Conservation (phyloP, 441 rosid species). For the Erodium texanum region DNA sequence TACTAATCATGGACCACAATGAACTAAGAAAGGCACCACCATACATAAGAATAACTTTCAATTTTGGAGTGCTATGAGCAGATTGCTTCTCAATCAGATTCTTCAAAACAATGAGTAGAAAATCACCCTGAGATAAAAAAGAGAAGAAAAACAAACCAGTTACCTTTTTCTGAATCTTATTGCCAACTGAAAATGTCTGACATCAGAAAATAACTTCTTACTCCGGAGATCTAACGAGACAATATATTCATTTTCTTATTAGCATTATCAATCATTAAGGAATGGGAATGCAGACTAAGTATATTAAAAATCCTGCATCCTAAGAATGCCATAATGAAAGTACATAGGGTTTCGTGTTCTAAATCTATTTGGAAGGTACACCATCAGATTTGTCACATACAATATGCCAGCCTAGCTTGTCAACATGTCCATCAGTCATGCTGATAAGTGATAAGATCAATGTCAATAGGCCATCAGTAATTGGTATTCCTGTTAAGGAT, state of each 20-base stretch:
- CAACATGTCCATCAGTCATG: not conserved
- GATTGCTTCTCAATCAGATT: conserved; percentile 76
- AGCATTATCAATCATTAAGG: not conserved
- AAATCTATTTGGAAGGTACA: conserved; percentile 1
- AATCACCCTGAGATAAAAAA: conserved; percentile 59
- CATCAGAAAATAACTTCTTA: not conserved
- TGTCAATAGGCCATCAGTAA: not conserved
- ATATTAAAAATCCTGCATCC: too few species aligned
- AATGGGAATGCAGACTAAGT: not conserved
- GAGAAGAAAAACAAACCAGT: conserved; percentile 14
- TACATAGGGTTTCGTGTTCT: not conserved
- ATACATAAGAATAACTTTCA: conserved; percentile 88
- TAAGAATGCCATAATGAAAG: not conserved
- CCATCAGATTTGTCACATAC: conserved; percentile 2
- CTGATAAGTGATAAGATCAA: not conserved
- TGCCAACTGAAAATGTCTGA: not conserved
- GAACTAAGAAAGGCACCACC: conserved; percentile 18
- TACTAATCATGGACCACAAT: conserved; percentile 10
- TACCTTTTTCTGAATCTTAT: conserved; percentile 2
- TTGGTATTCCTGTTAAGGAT: not conserved
- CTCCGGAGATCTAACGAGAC: conserved; percentile 6
- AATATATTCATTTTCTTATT: not conserved
- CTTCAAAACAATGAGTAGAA: conserved; percentile 87
- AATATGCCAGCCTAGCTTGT: not conserved
- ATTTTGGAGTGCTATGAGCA: conserved; percentile 35